These are phyloP conservation scores for Solanum pinnatisectum DNA, from an alignment of 257 asterid genomes.

Conservation along the genomic window DNA sequence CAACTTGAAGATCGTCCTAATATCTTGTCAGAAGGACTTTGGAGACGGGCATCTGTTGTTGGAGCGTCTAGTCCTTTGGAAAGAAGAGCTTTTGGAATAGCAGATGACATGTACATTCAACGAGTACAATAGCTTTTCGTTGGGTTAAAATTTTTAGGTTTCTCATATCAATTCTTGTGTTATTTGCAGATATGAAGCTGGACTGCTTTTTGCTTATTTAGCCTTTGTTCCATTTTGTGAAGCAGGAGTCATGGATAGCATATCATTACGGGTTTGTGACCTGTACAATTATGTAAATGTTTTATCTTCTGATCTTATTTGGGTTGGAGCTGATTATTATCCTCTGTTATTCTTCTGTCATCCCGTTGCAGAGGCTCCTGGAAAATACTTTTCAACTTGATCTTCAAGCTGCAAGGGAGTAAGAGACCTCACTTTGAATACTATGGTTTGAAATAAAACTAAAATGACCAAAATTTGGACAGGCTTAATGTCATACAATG, in stretches of 20 bases:
- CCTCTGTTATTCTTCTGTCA: not conserved
- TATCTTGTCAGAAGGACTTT: constrained; percentile 59
- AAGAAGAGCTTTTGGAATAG: constrained; percentile 79
- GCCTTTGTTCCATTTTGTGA: constrained; percentile 85
- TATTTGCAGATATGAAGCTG: constrained; percentile 81
- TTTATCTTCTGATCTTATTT: not conserved
- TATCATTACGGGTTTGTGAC: constrained; percentile 62
- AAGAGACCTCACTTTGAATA: constrained; percentile 15
- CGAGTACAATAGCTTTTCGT: not conserved
- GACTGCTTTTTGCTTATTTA: constrained; percentile 68
- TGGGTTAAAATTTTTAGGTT: not conserved
- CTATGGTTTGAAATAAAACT: not conserved
- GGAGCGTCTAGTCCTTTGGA: constrained; percentile 77
- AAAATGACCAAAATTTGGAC: not conserved
- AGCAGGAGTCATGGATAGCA: constrained; percentile 79
- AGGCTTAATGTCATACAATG: not conserved
- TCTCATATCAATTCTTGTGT: not conserved
- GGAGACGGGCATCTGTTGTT: constrained; percentile 78
- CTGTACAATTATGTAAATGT: not conserved
- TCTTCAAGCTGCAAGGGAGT: constrained; percentile 85
- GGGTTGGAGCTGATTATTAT: not conserved
- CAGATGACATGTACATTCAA: constrained; percentile 75
- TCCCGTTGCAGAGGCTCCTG: constrained; percentile 64
- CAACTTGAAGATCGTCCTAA: constrained; percentile 44
- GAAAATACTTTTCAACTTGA: constrained; percentile 86